Percentiles rank a stretch among this genome's conserved stretches.
Conservation (phyloP, 176 grass and related monocot genomes). For the Musa beccarii region DNA sequence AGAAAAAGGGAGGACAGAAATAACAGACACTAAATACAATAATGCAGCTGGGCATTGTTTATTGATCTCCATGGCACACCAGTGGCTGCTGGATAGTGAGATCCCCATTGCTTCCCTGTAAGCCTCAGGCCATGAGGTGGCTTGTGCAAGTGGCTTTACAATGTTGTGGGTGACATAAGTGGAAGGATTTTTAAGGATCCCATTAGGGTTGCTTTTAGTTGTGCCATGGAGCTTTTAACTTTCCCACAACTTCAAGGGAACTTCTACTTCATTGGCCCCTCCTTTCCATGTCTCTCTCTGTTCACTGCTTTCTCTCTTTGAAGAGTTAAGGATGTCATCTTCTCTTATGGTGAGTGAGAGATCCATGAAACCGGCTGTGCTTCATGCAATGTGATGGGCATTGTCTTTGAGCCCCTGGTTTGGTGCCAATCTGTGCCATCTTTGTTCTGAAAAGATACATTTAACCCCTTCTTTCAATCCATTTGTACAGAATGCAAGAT, state of each 20-base stretch:
- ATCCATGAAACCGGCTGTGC: no score
- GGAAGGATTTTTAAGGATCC: not conserved
- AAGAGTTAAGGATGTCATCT: no score
- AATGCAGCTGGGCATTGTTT: constrained; percentile 1
- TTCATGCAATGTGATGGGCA: no score
- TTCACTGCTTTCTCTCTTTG: no score
- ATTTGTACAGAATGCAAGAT: no score
- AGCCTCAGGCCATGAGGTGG: not conserved
- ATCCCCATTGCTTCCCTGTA: not conserved
- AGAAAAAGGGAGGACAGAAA: not conserved
- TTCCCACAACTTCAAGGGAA: not conserved
- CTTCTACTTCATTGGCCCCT: not conserved
- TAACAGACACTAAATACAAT: not conserved
- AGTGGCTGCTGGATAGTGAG: not conserved
- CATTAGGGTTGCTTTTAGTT: not conserved
- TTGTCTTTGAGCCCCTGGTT: no score
- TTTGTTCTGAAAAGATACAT: no score
- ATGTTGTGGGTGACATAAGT: not conserved
- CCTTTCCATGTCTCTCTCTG: not conserved
- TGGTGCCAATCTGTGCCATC: no score
- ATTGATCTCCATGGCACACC: not conserved
- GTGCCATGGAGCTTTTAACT: not conserved
- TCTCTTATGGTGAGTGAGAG: no score
- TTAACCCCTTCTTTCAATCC: no score
- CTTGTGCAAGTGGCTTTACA: no score